phyloP scores from a whole-genome alignment of 2,329 filamentous ascomycete genomes.

The Aspergillus latus region DNA sequence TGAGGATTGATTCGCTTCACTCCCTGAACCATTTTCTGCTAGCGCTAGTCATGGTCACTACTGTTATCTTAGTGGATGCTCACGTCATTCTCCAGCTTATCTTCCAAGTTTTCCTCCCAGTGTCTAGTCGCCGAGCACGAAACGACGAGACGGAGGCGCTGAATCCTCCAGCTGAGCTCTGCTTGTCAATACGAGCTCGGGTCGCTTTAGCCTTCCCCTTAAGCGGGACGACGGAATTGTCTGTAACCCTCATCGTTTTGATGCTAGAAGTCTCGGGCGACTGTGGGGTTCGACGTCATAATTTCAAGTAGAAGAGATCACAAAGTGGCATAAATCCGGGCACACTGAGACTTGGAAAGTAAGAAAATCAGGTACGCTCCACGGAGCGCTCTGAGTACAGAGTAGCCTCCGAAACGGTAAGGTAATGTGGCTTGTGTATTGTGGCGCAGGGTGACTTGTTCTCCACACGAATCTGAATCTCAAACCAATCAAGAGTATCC shows the following conservation, averaged over 20 bases:
- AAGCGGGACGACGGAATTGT: neutral
- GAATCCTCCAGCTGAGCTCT: neutral
- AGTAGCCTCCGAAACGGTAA: constrained; percentile 5
- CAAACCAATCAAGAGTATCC: neutral
- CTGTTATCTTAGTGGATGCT: constrained; percentile 8
- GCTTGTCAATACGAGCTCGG: constrained; percentile 2
- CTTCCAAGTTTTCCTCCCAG: neutral
- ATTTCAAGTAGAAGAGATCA: constrained; percentile 1
- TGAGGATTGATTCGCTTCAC: constrained; percentile 11
- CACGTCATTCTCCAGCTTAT: neutral
- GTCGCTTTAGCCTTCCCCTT: neutral
- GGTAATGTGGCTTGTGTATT: neutral
- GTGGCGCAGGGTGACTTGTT: constrained; percentile 11
- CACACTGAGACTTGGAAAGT: neutral
- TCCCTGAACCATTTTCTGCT: neutral
- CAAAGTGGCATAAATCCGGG: neutral
- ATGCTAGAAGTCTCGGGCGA: neutral
- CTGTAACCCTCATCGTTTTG: neutral
- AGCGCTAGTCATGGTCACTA: neutral
- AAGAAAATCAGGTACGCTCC: constrained; percentile 8
- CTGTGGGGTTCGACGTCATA: constrained; percentile 7
- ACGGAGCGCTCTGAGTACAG: neutral
- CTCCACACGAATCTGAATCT: neutral
- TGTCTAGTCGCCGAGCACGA: neutral
- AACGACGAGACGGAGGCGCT: neutral